These are phyloP conservation scores for Papiliotrema nemorosa DNA, from an alignment of 1,284 basidiomycete species.

Conservation along the genomic window DNA sequence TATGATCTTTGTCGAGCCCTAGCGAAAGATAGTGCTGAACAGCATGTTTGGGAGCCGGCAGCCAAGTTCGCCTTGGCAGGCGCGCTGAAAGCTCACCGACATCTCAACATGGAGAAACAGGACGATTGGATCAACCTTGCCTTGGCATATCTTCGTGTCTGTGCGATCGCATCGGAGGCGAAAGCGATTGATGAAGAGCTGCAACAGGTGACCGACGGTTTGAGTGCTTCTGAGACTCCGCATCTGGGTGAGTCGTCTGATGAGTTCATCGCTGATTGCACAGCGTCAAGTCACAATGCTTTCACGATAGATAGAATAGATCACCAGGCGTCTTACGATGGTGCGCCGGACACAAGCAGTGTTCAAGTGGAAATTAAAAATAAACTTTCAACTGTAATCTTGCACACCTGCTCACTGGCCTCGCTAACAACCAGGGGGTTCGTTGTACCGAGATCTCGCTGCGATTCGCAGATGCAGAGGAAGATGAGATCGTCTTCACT, in stretches of 20 bases:
- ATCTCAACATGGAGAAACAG: slow-evolving; percentile 23
- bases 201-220: slow-evolving; percentile 2
- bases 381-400: slow-evolving; percentile 27
- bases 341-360: slow-evolving; percentile 23
- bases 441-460: slow-evolving; percentile 26
- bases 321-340: slow-evolving; percentile 14
- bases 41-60: slow-evolving; percentile 37
- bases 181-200: slow-evolving; percentile 11
- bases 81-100: slow-evolving; percentile 27
- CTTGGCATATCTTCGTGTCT: slow-evolving; percentile 38
- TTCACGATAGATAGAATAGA: too few species aligned
- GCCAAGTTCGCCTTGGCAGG: slow-evolving; percentile 32
- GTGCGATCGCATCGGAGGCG: slow-evolving; percentile 14
- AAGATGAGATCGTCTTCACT: slow-evolving; percentile 31
- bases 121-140: slow-evolving; percentile 40
- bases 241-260: neutral
- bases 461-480: slow-evolving; percentile 25
- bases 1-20: slow-evolving; percentile 33
- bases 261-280: neutral
- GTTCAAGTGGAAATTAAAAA: slow-evolving; percentile 33
- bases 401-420: neutral
- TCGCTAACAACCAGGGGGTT: slow-evolving; percentile 20
- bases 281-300: neutral
- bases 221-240: neutral
- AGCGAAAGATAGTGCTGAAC: slow-evolving; percentile 34